Conservation (phyloP, 495 filamentous ascomycete species). For the Daldinia caldariorum region DNA sequence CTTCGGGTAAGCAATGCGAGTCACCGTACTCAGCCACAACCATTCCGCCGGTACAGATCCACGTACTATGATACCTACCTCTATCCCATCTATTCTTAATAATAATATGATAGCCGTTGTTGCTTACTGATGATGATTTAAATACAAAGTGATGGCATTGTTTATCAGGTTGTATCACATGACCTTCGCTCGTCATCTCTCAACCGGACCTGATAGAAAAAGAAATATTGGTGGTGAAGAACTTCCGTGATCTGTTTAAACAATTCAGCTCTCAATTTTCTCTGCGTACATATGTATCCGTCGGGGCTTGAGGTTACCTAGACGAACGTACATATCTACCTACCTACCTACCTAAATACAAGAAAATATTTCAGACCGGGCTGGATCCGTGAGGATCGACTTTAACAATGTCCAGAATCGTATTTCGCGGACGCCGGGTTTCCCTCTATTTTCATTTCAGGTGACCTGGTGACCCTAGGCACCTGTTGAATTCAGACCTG, state of each 20-base stretch:
- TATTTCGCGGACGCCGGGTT: background rate
- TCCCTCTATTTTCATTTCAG: background rate
- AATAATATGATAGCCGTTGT: no score
- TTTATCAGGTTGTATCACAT: constrained; percentile 2
- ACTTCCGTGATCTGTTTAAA: background rate
- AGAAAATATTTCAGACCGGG: background rate
- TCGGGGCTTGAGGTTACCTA: background rate
- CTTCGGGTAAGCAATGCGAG: constrained; percentile 7
- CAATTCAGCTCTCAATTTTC: background rate
- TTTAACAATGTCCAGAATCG: background rate
- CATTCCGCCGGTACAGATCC: constrained; percentile 14
- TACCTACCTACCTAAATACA: no score
- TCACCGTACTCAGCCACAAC: constrained; percentile 19
- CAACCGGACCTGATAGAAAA: no score
- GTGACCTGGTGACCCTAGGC: background rate
- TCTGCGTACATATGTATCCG: background rate
- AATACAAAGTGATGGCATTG: background rate
- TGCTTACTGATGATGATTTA: no score
- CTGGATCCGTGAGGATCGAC: background rate
- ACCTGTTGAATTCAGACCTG: background rate
- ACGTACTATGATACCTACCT: no score
- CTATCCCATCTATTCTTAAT: no score
- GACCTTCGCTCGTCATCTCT: background rate
- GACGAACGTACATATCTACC: no score
- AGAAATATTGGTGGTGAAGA: background rate